Conservation (phyloP, 371 early-diverging fungal species). For the Scutellospora calospora region DNA sequence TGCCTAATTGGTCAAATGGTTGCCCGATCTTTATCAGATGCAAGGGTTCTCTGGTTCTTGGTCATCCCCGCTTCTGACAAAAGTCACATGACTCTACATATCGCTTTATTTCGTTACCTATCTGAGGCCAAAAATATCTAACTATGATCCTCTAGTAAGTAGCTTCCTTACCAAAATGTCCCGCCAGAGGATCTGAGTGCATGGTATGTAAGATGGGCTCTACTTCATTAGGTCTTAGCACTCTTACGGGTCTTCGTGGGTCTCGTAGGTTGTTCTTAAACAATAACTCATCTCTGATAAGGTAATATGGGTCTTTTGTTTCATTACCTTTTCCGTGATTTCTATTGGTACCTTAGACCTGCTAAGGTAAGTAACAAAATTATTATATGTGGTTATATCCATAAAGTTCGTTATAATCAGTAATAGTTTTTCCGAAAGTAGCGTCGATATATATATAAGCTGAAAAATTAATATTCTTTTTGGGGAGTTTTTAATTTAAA, state of each 20-base stretch:
- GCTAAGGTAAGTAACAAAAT: neutral
- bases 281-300: neutral
- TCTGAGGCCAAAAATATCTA: neutral
- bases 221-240: neutral
- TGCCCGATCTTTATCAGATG: slow-evolving; percentile 31
- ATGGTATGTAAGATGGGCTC: neutral
- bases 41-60: slow-evolving; percentile 33
- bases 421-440: too few relatives aligned
- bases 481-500: neutral
- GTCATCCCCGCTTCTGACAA: neutral
- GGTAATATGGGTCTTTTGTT: neutral
- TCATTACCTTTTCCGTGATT: neutral
- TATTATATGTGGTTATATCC: neutral
- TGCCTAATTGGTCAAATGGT: slow-evolving; percentile 49
- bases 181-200: neutral
- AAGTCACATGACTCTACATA: neutral
- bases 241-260: neutral
- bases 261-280: neutral
- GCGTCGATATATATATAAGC: neutral
- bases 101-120: neutral
- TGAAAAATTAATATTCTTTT: neutral
- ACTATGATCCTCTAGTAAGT: neutral
- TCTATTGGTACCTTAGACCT: neutral
- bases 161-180: neutral
- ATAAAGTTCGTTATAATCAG: neutral